Evolutionary conservation across 1,139 yeast genomes (phyloP).

Genomic region (Kodamaea plutei): DNA sequence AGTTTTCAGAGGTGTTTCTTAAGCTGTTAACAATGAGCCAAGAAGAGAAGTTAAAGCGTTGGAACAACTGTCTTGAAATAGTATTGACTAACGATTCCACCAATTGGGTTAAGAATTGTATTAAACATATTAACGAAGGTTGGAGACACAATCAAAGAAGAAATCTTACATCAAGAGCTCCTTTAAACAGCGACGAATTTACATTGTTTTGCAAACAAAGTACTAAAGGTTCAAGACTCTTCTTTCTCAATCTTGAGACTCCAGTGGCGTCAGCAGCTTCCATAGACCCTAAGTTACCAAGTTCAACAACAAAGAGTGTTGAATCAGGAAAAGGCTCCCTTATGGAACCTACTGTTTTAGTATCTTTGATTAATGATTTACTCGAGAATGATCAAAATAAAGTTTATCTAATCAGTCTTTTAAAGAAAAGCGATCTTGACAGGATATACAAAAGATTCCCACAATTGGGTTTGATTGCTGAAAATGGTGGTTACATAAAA

Average conservation of each 20-base stretch:
- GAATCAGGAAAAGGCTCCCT: conserved; percentile 25
- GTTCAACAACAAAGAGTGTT: conserved; percentile 7
- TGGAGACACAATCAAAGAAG: conserved; percentile 55
- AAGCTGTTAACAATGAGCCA: conserved; percentile 59
- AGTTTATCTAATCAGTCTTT: conserved; percentile 69
- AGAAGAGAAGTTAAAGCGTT: conserved; percentile 55
- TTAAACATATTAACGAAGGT: conserved; percentile 52
- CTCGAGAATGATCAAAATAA: conserved; percentile 49
- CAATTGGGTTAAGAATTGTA: conserved; percentile 66
- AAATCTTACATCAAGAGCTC: conserved; percentile 20
- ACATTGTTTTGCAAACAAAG: conserved; percentile 32
- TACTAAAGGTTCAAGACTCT: conserved; percentile 38
- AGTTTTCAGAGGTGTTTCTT: conserved; percentile 60
- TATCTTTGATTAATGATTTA: conserved; percentile 46
- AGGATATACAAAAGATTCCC: conserved; percentile 64
- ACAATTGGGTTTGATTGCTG: conserved; percentile 79
- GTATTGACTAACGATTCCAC: conserved; percentile 67
- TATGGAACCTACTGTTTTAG: conserved; percentile 47
- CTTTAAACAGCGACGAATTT: conserved; percentile 30
- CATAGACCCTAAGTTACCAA: no score
- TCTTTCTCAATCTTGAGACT: conserved; percentile 53
- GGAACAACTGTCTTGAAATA: conserved; percentile 57
- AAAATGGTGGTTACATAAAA: conserved; percentile 76
- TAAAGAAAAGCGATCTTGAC: conserved; percentile 61
- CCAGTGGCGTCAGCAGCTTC: conserved; percentile 33